Evolutionary conservation across 129 eudicot species (phyloP).

Genomic region (Chrysanthemum seticuspe): DNA sequence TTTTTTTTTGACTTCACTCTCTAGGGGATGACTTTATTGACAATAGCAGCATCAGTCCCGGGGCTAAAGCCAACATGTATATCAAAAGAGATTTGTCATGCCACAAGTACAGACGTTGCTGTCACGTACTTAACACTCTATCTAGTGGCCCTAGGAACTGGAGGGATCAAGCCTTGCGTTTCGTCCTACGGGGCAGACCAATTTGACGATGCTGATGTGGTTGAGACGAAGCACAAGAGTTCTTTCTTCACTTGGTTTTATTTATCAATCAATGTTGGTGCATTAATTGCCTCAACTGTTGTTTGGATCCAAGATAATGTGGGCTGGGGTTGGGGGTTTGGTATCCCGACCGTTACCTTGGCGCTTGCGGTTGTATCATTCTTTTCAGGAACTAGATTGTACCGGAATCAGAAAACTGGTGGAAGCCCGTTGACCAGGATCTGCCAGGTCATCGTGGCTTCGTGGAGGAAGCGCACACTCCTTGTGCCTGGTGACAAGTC

Average conservation of each 20-base stretch:
- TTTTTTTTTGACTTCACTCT: not conserved
- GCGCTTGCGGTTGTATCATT: conserved; percentile 54
- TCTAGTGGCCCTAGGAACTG: conserved; percentile 68
- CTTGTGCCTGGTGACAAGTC: conserved; percentile 47
- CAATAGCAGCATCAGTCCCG: conserved; percentile 46
- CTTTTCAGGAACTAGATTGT: conserved; percentile 51
- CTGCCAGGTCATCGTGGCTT: conserved; percentile 54
- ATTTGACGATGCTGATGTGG: conserved; percentile 58
- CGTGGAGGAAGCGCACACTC: conserved; percentile 38
- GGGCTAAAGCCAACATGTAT: conserved; percentile 51
- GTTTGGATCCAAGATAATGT: conserved; percentile 69
- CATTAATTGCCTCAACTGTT: conserved; percentile 53
- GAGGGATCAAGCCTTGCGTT: conserved; percentile 84
- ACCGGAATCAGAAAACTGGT: conserved; percentile 51
- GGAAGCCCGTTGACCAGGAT: conserved; percentile 67
- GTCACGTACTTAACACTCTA: conserved; percentile 43
- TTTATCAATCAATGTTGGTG: conserved; percentile 70
- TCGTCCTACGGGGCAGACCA: conserved; percentile 83
- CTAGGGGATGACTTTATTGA: conserved; percentile 64
- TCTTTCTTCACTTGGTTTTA: conserved; percentile 80
- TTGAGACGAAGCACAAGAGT: conserved; percentile 49
- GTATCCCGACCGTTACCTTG: conserved; percentile 66
- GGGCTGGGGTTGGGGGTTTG: conserved; percentile 81
- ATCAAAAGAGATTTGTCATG: conserved; percentile 29
- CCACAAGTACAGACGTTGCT: conserved; percentile 40